phyloP scores from a whole-genome alignment of 805 yeast species.

The Saccharomycopsis microspora region DNA sequence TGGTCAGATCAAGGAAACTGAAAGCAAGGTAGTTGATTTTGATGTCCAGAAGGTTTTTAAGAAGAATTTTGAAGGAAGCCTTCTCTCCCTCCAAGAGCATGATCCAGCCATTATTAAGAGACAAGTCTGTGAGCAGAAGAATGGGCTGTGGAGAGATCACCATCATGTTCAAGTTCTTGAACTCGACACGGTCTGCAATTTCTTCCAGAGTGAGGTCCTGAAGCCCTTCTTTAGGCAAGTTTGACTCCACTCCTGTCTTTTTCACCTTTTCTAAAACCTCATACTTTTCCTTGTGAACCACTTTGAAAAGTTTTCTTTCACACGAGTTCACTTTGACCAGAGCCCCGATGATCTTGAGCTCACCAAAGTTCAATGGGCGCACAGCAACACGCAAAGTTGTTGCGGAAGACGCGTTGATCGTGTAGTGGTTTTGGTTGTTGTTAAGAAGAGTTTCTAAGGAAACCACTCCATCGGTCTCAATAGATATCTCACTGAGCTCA shows the following conservation, averaged over 20 bases:
- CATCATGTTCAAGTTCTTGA: slow-evolving; percentile 22
- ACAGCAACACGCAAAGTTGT: slow-evolving; percentile 32
- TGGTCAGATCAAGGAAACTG: slow-evolving; percentile 62
- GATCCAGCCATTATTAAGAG: slow-evolving; percentile 52
- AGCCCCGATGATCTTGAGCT: slow-evolving; percentile 38
- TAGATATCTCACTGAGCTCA: slow-evolving; percentile 37
- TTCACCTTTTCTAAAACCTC: slow-evolving; percentile 22
- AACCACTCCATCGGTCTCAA: slow-evolving; percentile 22
- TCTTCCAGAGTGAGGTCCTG: slow-evolving; percentile 5
- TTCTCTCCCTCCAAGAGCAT: slow-evolving; percentile 76
- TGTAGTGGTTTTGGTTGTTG: slow-evolving; percentile 17
- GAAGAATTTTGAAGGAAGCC: slow-evolving; percentile 33
- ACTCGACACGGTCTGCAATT: slow-evolving; percentile 17
- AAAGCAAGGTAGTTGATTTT: slow-evolving; percentile 46
- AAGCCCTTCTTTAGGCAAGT: slow-evolving; percentile 9
- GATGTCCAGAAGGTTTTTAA: slow-evolving; percentile 50
- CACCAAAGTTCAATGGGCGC: slow-evolving; percentile 39
- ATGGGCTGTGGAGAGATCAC: slow-evolving; percentile 48
- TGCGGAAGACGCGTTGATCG: slow-evolving; percentile 28
- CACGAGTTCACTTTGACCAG: slow-evolving; percentile 41
- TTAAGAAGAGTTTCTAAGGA: slow-evolving; percentile 22
- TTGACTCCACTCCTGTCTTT: slow-evolving; percentile 17
- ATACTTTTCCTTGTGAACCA: slow-evolving; percentile 24
- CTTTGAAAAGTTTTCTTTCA: slow-evolving; percentile 31
- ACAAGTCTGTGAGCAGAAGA: slow-evolving; percentile 37